Percentiles rank a stretch among this genome's conserved stretches.
phyloP scores from a whole-genome alignment of 2,329 filamentous ascomycete species.

The Aureobasidium melanogenum region DNA sequence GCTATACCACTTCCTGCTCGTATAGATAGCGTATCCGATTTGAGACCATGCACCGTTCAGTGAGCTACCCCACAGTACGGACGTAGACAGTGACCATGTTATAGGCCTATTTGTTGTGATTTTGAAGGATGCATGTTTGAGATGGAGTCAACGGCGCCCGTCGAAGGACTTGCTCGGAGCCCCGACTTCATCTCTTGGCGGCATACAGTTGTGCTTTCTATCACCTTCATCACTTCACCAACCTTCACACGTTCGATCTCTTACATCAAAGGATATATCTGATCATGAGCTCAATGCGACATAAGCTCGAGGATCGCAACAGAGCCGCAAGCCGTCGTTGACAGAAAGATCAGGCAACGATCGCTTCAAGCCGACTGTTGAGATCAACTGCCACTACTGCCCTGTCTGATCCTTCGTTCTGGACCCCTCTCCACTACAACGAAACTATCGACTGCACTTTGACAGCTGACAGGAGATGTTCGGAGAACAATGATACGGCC shows the following conservation, averaged over 20 bases:
- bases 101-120: neutral
- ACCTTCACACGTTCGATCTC: neutral
- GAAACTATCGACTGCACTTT: neutral
- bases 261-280: fast-evolving
- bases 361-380: constrained; percentile 1
- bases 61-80: neutral
- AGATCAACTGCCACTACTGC: constrained; percentile 5
- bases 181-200: neutral
- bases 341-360: neutral
- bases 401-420: neutral
- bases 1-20: neutral
- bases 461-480: neutral
- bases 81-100: neutral
- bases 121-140: neutral
- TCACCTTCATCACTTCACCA: neutral
- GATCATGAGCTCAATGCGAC: no score
- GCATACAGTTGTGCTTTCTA: neutral
- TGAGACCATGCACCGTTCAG: neutral
- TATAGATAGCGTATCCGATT: neutral
- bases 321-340: neutral
- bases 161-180: neutral
- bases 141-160: neutral
- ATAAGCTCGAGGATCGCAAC: neutral
- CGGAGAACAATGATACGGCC: neutral
- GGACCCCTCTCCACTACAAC: neutral